phyloP scores from a whole-genome alignment of 352 stramenopile genomes.

The Detonula confervacea region DNA sequence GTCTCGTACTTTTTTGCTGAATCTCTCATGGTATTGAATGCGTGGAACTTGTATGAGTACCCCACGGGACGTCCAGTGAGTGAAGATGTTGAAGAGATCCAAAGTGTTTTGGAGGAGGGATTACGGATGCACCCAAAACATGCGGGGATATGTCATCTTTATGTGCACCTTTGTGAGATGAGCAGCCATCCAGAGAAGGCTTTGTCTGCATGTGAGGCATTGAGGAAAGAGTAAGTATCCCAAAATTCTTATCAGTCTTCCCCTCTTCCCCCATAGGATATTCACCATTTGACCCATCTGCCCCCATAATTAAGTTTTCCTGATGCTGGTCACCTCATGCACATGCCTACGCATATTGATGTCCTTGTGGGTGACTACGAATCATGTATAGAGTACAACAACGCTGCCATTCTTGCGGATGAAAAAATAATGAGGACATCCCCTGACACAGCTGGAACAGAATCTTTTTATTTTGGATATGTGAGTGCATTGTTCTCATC shows the following conservation, averaged over 20 bases:
- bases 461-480: slow-evolving; percentile 86
- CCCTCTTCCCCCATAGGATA: neutral
- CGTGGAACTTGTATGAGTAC: slow-evolving; percentile 85
- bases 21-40: slow-evolving; percentile 83
- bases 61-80: slow-evolving; percentile 65
- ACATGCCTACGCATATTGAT: slow-evolving; percentile 87
- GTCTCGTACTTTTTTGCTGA: slow-evolving; percentile 84
- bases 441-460: slow-evolving; percentile 67
- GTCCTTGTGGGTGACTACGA: slow-evolving; percentile 84
- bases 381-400: slow-evolving; percentile 76
- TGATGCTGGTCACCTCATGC: slow-evolving; percentile 82
- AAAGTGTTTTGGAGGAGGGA: slow-evolving; percentile 68
- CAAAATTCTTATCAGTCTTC: slow-evolving; percentile 8
- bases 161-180: slow-evolving; percentile 86
- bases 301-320: slow-evolving; percentile 55
- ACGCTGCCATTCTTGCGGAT: slow-evolving; percentile 72
- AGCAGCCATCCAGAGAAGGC: slow-evolving; percentile 70
- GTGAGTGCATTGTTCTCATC: too few relatives aligned
- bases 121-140: slow-evolving; percentile 70
- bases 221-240: slow-evolving; percentile 63
- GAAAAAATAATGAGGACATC: slow-evolving; percentile 68
- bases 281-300: neutral
- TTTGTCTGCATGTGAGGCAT: slow-evolving; percentile 58
- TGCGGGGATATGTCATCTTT: slow-evolving; percentile 84
- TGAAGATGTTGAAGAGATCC: slow-evolving; percentile 70